Evolutionary conservation across 2,329 filamentous ascomycete species (phyloP).

Genomic region (Neonectria faginata): DNA sequence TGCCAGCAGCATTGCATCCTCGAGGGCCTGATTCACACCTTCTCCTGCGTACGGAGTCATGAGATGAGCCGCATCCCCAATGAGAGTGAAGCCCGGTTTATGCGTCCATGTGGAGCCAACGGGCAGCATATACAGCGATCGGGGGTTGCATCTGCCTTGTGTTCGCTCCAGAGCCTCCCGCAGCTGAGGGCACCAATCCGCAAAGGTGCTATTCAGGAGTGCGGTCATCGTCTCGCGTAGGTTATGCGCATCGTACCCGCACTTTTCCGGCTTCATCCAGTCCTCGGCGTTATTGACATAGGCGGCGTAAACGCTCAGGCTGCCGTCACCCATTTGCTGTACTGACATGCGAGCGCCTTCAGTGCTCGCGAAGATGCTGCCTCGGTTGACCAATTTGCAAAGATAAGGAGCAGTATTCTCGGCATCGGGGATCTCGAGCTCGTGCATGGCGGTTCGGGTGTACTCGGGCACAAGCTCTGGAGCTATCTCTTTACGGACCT

Average conservation of each 20-base stretch:
- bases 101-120: conserved; percentile 61
- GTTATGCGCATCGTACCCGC: conserved; percentile 58
- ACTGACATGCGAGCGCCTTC: conserved; percentile 56
- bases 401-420: conserved; percentile 57
- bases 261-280: conserved; percentile 53
- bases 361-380: conserved; percentile 58
- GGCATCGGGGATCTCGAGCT: conserved; percentile 56
- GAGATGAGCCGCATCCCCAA: conserved; percentile 71
- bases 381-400: conserved; percentile 58
- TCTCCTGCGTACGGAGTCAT: conserved; percentile 70
- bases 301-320: conserved; percentile 55
- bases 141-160: conserved; percentile 53
- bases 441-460: conserved; percentile 58
- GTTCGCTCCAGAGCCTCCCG: conserved; percentile 56
- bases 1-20: conserved; percentile 64
- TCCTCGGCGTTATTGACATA: conserved; percentile 54
- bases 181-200: conserved; percentile 58
- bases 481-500: conserved; percentile 50
- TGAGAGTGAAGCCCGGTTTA: conserved; percentile 61
- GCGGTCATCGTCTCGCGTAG: conserved; percentile 53
- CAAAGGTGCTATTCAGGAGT: conserved; percentile 50
- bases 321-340: conserved; percentile 61
- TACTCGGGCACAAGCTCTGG: conserved; percentile 57
- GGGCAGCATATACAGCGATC: conserved; percentile 66
- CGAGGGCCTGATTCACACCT: conserved; percentile 69